Conservation (phyloP, 73 alveolate genomes). For the Paraurostyla sp. region DNA sequence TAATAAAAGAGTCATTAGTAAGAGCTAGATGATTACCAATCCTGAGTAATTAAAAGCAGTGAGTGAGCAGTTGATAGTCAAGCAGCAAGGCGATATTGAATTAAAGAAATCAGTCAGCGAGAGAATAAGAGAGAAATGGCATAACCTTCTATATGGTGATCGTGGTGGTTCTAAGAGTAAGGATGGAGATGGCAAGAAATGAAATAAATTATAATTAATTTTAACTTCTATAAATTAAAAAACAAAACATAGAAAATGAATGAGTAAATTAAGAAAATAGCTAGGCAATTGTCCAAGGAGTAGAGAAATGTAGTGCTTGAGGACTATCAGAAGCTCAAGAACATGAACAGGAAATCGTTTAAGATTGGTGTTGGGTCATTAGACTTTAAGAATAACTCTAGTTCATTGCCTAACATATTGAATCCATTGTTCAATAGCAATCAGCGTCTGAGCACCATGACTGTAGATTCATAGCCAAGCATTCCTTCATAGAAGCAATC, state of each 20-base stretch:
- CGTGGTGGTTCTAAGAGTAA: not conserved
- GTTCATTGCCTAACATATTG: not conserved
- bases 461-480: too few species aligned
- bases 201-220: not conserved
- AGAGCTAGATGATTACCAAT: conserved; percentile 29
- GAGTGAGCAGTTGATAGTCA: not conserved
- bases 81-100: not conserved
- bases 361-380: not conserved
- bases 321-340: not conserved
- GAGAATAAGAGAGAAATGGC: conserved; percentile 44
- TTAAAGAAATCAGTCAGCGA: conserved; percentile 2
- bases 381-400: too few species aligned
- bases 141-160: not conserved
- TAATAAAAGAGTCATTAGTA: conserved; percentile 7
- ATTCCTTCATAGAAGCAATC: not conserved
- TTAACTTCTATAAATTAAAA: too few species aligned
- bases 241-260: not conserved
- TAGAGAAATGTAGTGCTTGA: not conserved
- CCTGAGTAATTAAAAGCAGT: conserved; percentile 30
- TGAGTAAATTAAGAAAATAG: not conserved
- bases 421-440: not conserved
- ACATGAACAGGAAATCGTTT: not conserved
- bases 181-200: not conserved
- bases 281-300: not conserved
- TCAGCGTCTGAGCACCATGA: too few species aligned